Evolutionary conservation across 306 rosid genomes (phyloP), one percentile per base, ranked within the genome.

Genomic region (Cucurbita ficifolia): DNA sequence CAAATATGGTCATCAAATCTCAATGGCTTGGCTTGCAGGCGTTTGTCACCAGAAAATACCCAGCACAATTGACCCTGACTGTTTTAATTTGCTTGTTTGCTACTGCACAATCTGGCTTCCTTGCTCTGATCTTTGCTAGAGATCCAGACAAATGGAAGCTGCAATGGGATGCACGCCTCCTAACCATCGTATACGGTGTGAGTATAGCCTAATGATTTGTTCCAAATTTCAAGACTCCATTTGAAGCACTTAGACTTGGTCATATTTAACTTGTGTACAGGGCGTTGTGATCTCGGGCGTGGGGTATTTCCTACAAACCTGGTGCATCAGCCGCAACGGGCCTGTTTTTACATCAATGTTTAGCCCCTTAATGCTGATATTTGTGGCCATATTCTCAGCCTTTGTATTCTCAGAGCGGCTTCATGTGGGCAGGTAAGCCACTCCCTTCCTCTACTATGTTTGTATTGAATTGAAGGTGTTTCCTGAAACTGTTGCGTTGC

Each of bases 321-420:
- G 87, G 84, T 78, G 81, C 70, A 80, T 83, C 42, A 72, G 78
- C 40, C 69, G 53, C 19, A 83, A 55, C 36, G 84, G 84, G 56
- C 84, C 87, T 11, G 79, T 80, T 64, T 83, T 73, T 78, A 43
- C 79, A 3, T 80, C 82, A 14, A 80, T 83, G 84, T 81, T 83
- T 48, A 75, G 78, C 33, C 87, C 82, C 17, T 64, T 80, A 21
- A 71, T 12, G 55, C 74, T 80, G 1, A 69, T 75, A 36, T 21
- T 72, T 10, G 82, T 78, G 19, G 82, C 51, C 54, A 29, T 78
- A 38, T 75, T 75, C 73, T 83, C 84, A 0, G 70, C 82, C 5
- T 29, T 83, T 63, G 78, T 75, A 51, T 77, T 83, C 19, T 77
- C 86, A 3, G 82, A 77, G 78, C 21, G 76, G 72, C 59, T 75